Evolutionary conservation across 1,139 yeast genomes (phyloP).

Genomic region (Zygosaccharomyces sapae): DNA sequence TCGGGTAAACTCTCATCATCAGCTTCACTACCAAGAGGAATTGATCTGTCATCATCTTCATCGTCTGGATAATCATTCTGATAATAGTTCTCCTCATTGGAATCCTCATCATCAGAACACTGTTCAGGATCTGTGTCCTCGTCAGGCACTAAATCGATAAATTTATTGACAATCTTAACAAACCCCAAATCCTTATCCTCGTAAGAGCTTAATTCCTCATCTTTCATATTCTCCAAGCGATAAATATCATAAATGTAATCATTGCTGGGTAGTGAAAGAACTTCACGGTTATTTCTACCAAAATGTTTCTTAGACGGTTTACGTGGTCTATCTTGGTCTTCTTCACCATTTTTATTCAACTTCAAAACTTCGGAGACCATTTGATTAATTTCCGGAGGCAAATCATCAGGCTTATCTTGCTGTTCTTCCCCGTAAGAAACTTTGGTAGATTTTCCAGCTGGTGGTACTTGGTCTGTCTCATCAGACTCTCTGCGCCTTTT

Average conservation of each 20-base stretch:
- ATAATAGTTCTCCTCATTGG: constrained; percentile 87
- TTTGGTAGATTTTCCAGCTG: neutral
- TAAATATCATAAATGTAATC: constrained; percentile 92
- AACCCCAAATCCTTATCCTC: constrained; percentile 55
- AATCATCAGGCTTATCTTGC: constrained; percentile 40
- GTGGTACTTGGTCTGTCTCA: constrained; percentile 2
- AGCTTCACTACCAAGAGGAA: constrained; percentile 39
- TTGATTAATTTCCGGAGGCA: constrained; percentile 61
- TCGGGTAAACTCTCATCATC: constrained; percentile 30
- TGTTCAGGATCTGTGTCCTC: constrained; percentile 44
- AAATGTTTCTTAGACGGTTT: constrained; percentile 32
- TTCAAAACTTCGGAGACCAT: constrained; percentile 60
- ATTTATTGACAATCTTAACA: constrained; percentile 62
- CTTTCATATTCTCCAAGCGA: constrained; percentile 51
- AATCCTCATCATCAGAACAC: constrained; percentile 63
- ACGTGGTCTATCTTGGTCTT: constrained; percentile 14
- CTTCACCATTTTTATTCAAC: constrained; percentile 25
- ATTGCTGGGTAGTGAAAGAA: constrained; percentile 38
- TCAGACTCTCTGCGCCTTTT: constrained; percentile 18
- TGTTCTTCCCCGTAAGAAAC: constrained; percentile 22
- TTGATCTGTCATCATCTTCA: constrained; percentile 56
- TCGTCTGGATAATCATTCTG: constrained; percentile 94
- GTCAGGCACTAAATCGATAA: constrained; percentile 51
- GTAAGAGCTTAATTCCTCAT: constrained; percentile 43
- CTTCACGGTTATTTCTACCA: constrained; percentile 16